A percentile compares a stretch with the other conserved stretches of the same genome.
Evolutionary conservation across 331 rosid genomes (phyloP).

Genomic region (Cucumis variabilis): DNA sequence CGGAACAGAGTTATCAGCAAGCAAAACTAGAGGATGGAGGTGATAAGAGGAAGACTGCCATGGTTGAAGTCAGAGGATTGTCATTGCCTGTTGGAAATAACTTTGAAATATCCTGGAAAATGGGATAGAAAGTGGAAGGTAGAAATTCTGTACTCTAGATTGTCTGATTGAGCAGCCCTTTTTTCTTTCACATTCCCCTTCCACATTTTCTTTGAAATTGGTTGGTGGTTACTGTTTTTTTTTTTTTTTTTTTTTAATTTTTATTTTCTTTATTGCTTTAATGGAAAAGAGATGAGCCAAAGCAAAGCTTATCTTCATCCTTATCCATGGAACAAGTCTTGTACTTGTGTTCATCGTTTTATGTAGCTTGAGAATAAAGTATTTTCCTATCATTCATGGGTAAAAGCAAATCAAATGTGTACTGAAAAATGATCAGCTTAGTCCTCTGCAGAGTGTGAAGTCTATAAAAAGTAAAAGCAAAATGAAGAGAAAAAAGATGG

Average conservation of each 20-base stretch:
- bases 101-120: slow-evolving; percentile 80
- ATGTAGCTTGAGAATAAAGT: slow-evolving; percentile 25
- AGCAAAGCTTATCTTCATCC: slow-evolving; percentile 49
- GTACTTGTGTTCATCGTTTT: slow-evolving; percentile 28
- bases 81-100: slow-evolving; percentile 72
- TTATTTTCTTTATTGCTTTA: slow-evolving; percentile 19
- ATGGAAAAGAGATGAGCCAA: slow-evolving; percentile 59
- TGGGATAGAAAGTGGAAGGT: slow-evolving; percentile 50
- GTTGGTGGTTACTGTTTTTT: slow-evolving; percentile 1
- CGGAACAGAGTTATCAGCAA: slow-evolving; percentile 48
- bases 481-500: too few relatives aligned
- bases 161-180: slow-evolving; percentile 9
- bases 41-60: slow-evolving; percentile 44
- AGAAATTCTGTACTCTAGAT: background rate
- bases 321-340: slow-evolving; percentile 48
- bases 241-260: background rate
- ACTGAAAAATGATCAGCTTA: background rate
- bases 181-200: slow-evolving; percentile 6
- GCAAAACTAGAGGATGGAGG: slow-evolving; percentile 48
- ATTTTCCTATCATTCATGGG: slow-evolving; percentile 15
- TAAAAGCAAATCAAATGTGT: background rate
- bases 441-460: too few relatives aligned
- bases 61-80: slow-evolving; percentile 74
- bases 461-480: too few relatives aligned
- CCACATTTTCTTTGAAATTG: background rate